These are phyloP conservation scores for Serendipita sp. DNA, from an alignment of 768 basidiomycete species.

Conservation along the genomic window DNA sequence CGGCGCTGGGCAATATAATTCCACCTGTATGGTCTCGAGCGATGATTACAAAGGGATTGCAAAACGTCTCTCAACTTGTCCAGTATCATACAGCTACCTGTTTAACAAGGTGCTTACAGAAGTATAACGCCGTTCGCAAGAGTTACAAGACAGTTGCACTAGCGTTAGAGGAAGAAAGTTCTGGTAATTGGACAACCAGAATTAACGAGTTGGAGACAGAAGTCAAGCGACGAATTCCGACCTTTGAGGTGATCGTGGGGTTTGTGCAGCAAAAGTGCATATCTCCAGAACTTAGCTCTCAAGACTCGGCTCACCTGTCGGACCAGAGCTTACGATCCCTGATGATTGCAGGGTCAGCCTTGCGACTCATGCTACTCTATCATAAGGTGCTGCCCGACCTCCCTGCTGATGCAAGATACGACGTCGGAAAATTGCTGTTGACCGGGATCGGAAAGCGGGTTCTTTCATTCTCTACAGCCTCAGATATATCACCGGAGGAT, in stretches of 20 bases:
- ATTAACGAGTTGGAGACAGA: slow-evolving; percentile 59
- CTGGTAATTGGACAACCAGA: slow-evolving; percentile 59
- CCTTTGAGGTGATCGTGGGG: slow-evolving; percentile 71
- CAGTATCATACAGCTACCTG: slow-evolving; percentile 74
- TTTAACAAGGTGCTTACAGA: slow-evolving; percentile 57
- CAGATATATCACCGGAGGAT: slow-evolving; percentile 16
- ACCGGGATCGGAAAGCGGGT: slow-evolving; percentile 23
- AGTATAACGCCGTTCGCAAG: slow-evolving; percentile 39
- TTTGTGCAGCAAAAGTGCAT: slow-evolving; percentile 44
- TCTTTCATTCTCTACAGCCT: slow-evolving; percentile 10
- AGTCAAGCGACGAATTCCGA: slow-evolving; percentile 60
- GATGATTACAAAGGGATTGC: slow-evolving; percentile 69
- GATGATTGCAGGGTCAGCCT: slow-evolving; percentile 62
- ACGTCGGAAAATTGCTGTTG: slow-evolving; percentile 63
- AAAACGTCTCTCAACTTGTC: slow-evolving; percentile 55
- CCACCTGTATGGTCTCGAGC: slow-evolving; percentile 56
- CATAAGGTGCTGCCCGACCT: slow-evolving; percentile 58
- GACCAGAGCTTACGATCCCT: slow-evolving; percentile 16
- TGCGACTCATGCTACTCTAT: slow-evolving; percentile 73
- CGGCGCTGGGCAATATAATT: slow-evolving; percentile 61
- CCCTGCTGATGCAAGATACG: slow-evolving; percentile 68
- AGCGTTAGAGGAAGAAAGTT: slow-evolving; percentile 43
- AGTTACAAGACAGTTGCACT: slow-evolving; percentile 35
- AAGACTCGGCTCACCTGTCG: slow-evolving; percentile 4
- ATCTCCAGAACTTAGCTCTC: slow-evolving; percentile 13